Base-by-base conservation (phyloP, 371 early-diverging fungal species). In the Circinella minor region DNA sequence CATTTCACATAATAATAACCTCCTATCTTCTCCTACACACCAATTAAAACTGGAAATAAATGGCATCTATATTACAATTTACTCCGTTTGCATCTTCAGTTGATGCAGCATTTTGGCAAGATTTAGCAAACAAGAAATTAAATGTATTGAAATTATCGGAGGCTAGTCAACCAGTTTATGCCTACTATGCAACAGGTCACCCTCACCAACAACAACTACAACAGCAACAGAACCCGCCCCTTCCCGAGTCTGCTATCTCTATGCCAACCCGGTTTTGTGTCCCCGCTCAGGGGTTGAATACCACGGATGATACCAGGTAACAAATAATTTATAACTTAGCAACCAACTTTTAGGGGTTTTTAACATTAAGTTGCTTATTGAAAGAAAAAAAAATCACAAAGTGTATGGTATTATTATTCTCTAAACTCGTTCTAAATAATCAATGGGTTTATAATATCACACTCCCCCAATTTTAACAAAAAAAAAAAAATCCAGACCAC, bases 51-150 rank as follows among this genome's bases (percentile, higher is more conserved):
- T 9, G 11, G 15, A n/a, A 34, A 5, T 10, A n/a, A 15, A 73
- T 70, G 61, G 60, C 46, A 38, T 38, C 70, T 39, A 77, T 92
- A 37, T 82, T 97, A 13, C 95, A 93, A 77, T 97, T 95, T 75
- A 89, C 92, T 62, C 88, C 93, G 8, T 93, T 95, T 75, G 77
- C 81, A 36, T 94, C 94, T 38, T 91, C 92, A 14, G 94, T 96
- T 2, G 95, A 95, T 71, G 91, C 95, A 4, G 86, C 94, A 43
- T 97, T 97, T 74, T 97, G 98, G 98, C 92, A 94, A 68, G 76
- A 88, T 7, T 82, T 97, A 8, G 87, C 91, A 0, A 79, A 85
- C n/a, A 88, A 88, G 65, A 97, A 97, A 81, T 88, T 97, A 64
- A 89, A 97, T 73, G 75, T 88, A 36, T 88, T 92, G 67, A 87